Conservation (phyloP, 1,139 yeast genomes). For the Chernovozyma aurita region DNA sequence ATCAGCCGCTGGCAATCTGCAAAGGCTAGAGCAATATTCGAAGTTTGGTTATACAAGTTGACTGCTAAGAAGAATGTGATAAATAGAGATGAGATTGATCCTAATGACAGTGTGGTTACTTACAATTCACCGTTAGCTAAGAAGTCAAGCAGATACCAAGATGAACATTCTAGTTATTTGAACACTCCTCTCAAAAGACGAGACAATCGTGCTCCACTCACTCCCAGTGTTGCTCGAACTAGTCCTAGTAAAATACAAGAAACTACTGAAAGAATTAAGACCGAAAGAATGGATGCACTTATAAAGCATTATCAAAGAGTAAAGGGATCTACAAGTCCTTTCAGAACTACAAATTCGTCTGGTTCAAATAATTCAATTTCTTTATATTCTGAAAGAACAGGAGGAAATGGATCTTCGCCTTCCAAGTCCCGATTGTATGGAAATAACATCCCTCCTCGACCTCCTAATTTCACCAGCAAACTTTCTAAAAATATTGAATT, state of each 20-base stretch:
- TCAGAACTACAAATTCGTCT: not conserved
- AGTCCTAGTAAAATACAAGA: conserved; percentile 41
- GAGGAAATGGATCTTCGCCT: conserved; percentile 7
- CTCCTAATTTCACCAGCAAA: conserved; percentile 15
- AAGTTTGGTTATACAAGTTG: conserved; percentile 32
- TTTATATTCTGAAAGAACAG: too few relatives aligned
- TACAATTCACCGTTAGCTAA: conserved; percentile 36
- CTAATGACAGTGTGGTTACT: conserved; percentile 17
- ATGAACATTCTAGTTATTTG: conserved; percentile 19
- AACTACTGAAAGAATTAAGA: conserved; percentile 32
- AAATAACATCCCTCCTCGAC: conserved; percentile 23
- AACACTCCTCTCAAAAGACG: conserved; percentile 33
- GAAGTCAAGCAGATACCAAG: conserved; percentile 11
- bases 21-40: conserved; percentile 27
- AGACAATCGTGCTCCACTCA: conserved; percentile 16
- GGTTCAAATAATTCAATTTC: not conserved
- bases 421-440: not conserved
- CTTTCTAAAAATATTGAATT: conserved; percentile 1
- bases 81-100: conserved; percentile 13
- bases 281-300: conserved; percentile 32
- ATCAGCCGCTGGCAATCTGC: conserved; percentile 29
- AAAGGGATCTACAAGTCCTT: conserved; percentile 12
- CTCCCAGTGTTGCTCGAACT: conserved; percentile 12
- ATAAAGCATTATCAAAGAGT: conserved; percentile 31
- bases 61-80: conserved; percentile 8